These are phyloP conservation scores for Iberis pinnata DNA, from an alignment of 345 rosid species.

Conservation along the genomic window DNA sequence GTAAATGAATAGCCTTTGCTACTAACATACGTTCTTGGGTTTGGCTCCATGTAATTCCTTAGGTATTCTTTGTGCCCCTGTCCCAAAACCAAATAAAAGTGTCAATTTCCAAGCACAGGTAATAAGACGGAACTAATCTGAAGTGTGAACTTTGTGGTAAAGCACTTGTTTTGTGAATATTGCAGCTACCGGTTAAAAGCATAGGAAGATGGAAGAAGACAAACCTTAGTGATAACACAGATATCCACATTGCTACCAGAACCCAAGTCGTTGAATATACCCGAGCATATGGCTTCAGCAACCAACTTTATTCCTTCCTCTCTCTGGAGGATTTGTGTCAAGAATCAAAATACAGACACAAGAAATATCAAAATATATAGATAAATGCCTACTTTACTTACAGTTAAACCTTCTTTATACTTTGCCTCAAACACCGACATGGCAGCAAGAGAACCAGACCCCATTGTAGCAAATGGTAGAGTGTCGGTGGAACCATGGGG, in stretches of 20 bases:
- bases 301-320: slow-evolving; percentile 72
- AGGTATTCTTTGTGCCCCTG: slow-evolving; percentile 72
- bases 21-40: slow-evolving; percentile 61
- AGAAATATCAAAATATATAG: neutral
- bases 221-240: slow-evolving; percentile 80
- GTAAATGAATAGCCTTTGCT: slow-evolving; percentile 55
- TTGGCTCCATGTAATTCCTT: slow-evolving; percentile 72
- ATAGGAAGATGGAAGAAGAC: neutral
- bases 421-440: slow-evolving; percentile 75
- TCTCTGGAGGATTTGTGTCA: slow-evolving; percentile 36
- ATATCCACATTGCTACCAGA: slow-evolving; percentile 91
- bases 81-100: slow-evolving; percentile 8
- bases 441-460: slow-evolving; percentile 88
- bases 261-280: slow-evolving; percentile 74
- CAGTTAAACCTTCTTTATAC: slow-evolving; percentile 73
- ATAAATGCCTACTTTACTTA: slow-evolving; percentile 32
- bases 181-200: neutral
- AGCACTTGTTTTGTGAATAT: neutral
- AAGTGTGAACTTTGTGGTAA: neutral
- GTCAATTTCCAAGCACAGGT: neutral
- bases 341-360: neutral
- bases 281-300: slow-evolving; percentile 66
- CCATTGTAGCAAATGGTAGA: slow-evolving; percentile 86
- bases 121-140: neutral
- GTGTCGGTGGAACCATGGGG: slow-evolving; percentile 87